Percentiles rank a stretch among this genome's conserved stretches.
These are phyloP conservation scores for Synchytrium microbalum DNA, from an alignment of 371 early-diverging fungal genomes.

Conservation along the genomic window DNA sequence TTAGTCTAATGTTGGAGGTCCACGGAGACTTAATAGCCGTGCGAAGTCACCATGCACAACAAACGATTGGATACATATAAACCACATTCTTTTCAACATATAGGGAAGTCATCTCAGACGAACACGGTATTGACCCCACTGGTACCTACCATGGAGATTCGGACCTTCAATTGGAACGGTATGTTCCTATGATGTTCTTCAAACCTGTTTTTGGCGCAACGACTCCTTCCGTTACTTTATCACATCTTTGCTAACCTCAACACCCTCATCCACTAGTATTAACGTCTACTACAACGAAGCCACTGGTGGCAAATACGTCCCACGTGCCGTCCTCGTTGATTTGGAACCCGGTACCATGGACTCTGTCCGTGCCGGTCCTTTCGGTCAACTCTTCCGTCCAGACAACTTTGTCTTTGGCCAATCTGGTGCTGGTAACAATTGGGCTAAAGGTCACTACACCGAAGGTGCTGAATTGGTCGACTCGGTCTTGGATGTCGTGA, in stretches of 20 bases:
- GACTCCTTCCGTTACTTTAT: too few species aligned
- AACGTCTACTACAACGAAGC: conserved; percentile 94
- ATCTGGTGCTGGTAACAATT: conserved; percentile 95
- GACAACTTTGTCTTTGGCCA: conserved; percentile 85
- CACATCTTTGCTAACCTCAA: too few species aligned
- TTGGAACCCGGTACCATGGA: conserved; percentile 99
- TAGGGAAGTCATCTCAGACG: conserved; percentile 68
- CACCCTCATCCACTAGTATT: too few species aligned
- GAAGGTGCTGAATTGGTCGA: conserved; percentile 96
- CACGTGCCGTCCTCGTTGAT: conserved; percentile 97
- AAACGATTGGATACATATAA: too few species aligned
- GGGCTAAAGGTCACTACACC: conserved; percentile 97
- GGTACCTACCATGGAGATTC: conserved; percentile 65
- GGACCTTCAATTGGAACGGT: conserved; percentile 84
- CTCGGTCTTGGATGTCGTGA: conserved; percentile 81
- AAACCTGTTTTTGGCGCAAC: too few species aligned
- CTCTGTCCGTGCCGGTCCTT: conserved; percentile 64
- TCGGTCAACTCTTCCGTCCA: conserved; percentile 58
- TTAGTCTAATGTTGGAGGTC: too few species aligned
- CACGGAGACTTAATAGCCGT: too few species aligned
- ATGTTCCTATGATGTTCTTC: too few species aligned
- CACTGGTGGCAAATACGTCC: conserved; percentile 54
- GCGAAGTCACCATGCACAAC: too few species aligned
- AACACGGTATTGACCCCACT: conserved; percentile 58
- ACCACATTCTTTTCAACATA: too few species aligned